These are phyloP conservation scores for Jimgerdemannia flammicorona DNA, from an alignment of 192 early-diverging fungal species.

Conservation along the genomic window DNA sequence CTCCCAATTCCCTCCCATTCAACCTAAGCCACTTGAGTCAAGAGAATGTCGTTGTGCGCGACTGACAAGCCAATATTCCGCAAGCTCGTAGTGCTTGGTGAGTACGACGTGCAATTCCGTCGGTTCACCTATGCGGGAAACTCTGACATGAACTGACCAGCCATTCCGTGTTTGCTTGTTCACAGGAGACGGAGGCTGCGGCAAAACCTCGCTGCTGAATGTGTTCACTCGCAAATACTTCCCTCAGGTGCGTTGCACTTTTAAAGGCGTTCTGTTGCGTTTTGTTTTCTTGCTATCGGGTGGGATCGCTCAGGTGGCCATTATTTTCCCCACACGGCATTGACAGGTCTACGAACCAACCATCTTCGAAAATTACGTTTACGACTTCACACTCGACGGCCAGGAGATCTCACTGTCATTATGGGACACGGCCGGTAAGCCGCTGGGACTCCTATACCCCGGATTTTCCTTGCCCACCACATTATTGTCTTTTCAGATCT, in stretches of 20 bases:
- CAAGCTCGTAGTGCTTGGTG: conserved; percentile 16
- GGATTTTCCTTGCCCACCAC: neutral
- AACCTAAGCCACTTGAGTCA: no score
- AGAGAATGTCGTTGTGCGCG: no score
- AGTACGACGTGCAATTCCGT: no score
- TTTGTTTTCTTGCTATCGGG: neutral
- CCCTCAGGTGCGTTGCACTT: conserved; percentile 25
- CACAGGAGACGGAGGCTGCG: conserved; percentile 29
- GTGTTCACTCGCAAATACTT: conserved; percentile 36
- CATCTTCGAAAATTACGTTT: conserved; percentile 37
- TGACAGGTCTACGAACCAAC: conserved; percentile 39
- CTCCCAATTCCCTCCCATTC: no score
- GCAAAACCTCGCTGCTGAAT: conserved; percentile 37
- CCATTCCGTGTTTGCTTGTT: neutral
- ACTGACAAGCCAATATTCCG: conserved; percentile 7
- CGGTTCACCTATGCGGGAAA: no score
- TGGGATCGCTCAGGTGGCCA: neutral
- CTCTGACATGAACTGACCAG: no score
- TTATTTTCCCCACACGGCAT: conserved; percentile 1
- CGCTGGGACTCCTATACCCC: no score
- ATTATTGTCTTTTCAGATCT: neutral
- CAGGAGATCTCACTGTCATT: conserved; percentile 30
- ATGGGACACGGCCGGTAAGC: conserved; percentile 37
- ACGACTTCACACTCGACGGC: conserved; percentile 32
- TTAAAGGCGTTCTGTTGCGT: neutral